Base-by-base conservation (phyloP, 2,329 filamentous ascomycete genomes). In the Myriosclerotinia curreyana region DNA sequence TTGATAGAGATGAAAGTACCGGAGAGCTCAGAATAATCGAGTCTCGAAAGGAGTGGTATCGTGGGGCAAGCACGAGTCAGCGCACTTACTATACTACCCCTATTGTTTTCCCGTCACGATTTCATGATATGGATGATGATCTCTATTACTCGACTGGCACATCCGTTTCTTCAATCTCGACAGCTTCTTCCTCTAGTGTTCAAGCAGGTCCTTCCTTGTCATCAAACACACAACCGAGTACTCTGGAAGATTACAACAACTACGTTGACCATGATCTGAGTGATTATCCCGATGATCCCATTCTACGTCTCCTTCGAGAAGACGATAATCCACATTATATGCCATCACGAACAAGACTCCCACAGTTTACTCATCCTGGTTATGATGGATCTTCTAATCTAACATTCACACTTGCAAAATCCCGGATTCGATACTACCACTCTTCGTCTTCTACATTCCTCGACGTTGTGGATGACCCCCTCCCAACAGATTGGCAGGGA, bases 41-140 rank as follows among this genome's bases (percentile, higher is more conserved):
- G 74, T 83, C 82, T 38, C 81, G 90, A 17, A 86, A 85, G 36
- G 90, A 92, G 73, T 92, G 87, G 85, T 79, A 76, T 12, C 72
- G 79, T 55, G 81, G 81, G 38, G 78, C 79, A 28, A 86, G 85
- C 64, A 81, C 81, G 31, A 85, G 85, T 64, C 79, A 81, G 49
- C 81, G 89, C 34, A 89, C 83, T 0, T 90, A 87, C 71, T 92
- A 92, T 73, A 84, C 78, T 14, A 83, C 80, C 15, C 74, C 79
- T 20, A 76, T 87, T n/a, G 65, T 70, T 2, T 85, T 84, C 67
- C 72, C 73, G 2, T 60, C 67, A 50, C 22, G 31, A 17, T 54
- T 12, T 64, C 44, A 66, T 17, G 59, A 60, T 50, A 53, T 65
- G 20, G 59, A 69, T 25, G 31, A 63, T 40, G 63, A 68, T 25